Conservation (phyloP, 805 yeast species). For the Tetrapisispora fleetii region DNA sequence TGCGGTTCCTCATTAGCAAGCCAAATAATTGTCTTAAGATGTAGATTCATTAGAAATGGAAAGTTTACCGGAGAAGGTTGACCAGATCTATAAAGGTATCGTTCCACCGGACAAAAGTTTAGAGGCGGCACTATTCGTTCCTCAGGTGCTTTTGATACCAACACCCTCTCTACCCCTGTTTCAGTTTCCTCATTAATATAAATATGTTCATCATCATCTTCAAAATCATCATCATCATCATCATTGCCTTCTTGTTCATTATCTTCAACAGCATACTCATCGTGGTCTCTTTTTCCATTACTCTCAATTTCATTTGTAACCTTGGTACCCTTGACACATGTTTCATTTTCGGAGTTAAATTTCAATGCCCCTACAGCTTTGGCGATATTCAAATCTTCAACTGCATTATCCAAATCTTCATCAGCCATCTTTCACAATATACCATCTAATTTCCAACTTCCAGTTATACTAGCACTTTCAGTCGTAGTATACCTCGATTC, state of each 20-base stretch:
- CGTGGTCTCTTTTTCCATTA: neutral
- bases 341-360: neutral
- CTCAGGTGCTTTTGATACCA: constrained; percentile 45
- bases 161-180: constrained; percentile 21
- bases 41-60: constrained; percentile 66
- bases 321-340: neutral
- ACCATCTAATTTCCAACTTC: too few species aligned
- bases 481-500: too few species aligned
- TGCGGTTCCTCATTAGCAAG: constrained; percentile 92
- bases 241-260: constrained; percentile 23
- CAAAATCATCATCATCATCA: constrained; percentile 20
- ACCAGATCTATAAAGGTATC: constrained; percentile 77
- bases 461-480: too few species aligned
- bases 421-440: neutral
- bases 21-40: constrained; percentile 81
- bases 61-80: constrained; percentile 93
- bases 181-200: constrained; percentile 28
- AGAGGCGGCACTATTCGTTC: constrained; percentile 81
- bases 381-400: neutral
- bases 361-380: neutral
- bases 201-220: constrained; percentile 23
- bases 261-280: constrained; percentile 13
- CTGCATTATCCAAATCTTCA: neutral
- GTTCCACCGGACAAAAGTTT: constrained; percentile 91
- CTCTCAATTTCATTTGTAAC: neutral